These are phyloP conservation scores for Globisporangium abappressorium DNA, from an alignment of 352 stramenopile species.

Conservation along the genomic window DNA sequence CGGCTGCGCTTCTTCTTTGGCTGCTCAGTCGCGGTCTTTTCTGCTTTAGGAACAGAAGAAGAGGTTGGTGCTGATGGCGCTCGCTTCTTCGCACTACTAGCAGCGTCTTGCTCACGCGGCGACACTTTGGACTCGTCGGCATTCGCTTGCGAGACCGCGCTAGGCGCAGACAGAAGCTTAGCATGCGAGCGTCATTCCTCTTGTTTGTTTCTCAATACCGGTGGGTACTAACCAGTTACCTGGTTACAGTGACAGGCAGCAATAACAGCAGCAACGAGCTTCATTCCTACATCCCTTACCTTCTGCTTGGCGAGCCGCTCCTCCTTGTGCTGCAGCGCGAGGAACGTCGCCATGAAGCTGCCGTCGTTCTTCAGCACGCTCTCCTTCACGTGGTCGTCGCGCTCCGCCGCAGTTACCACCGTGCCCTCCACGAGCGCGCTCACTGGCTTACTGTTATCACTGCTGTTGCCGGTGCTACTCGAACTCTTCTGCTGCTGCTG, in stretches of 20 bases:
- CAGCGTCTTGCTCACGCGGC: neutral
- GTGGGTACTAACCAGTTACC: no score
- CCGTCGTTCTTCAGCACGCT: constrained; percentile 23
- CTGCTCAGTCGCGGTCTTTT: neutral
- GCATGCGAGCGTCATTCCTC: constrained; percentile 5
- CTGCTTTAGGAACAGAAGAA: neutral
- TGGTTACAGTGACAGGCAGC: neutral
- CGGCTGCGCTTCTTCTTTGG: constrained; percentile 17
- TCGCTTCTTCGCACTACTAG: neutral
- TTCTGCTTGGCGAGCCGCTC: constrained; percentile 14
- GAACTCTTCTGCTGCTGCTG: neutral
- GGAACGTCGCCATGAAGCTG: constrained; percentile 23
- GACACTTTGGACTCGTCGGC: neutral
- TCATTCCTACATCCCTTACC: neutral
- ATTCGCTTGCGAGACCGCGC: neutral
- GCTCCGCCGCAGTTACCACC: constrained; percentile 14
- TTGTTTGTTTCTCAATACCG: neutral
- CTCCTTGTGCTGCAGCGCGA: constrained; percentile 23
- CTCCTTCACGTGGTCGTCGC: constrained; percentile 14
- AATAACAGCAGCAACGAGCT: neutral
- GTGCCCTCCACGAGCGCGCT: neutral
- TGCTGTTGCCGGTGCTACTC: neutral
- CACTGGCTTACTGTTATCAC: neutral
- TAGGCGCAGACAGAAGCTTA: constrained; percentile 8
- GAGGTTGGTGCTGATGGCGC: neutral